Conservation (phyloP, 2,329 filamentous ascomycete genomes). For the Fusarium multiceps region DNA sequence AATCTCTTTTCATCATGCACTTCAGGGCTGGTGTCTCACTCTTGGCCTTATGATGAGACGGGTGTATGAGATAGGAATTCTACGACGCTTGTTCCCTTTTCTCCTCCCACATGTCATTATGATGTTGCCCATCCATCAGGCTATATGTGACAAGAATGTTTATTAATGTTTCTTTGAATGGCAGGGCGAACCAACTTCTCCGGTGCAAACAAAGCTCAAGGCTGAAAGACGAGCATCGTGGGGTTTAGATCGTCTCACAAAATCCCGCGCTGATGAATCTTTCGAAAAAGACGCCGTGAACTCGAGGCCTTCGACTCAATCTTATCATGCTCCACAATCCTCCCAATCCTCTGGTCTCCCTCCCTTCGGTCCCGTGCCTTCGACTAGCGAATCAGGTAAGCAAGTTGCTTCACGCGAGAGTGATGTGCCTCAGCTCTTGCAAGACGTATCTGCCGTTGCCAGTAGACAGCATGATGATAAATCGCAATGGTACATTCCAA, state of each 20-base stretch:
- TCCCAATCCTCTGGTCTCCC: slow-evolving; percentile 40
- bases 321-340: slow-evolving; percentile 37
- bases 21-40: slow-evolving; percentile 46
- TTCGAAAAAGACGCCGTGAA: slow-evolving; percentile 36
- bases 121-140: slow-evolving; percentile 45
- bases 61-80: slow-evolving; percentile 57
- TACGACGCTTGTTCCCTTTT: slow-evolving; percentile 51
- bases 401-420: slow-evolving; percentile 37
- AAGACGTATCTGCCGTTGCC: slow-evolving; percentile 13
- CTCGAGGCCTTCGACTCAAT: slow-evolving; percentile 33
- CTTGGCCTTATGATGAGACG: slow-evolving; percentile 51
- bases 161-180: slow-evolving; percentile 53
- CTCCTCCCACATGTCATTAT: slow-evolving; percentile 43
- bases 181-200: slow-evolving; percentile 53
- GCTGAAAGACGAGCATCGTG: slow-evolving; percentile 58
- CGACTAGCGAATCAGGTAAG: slow-evolving; percentile 39
- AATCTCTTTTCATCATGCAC: slow-evolving; percentile 48
- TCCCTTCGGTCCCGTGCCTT: slow-evolving; percentile 34
- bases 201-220: slow-evolving; percentile 51
- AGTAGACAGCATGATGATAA: slow-evolving; percentile 35
- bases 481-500: slow-evolving; percentile 40
- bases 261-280: slow-evolving; percentile 45
- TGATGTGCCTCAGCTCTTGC: slow-evolving; percentile 18
- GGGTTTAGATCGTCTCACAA: slow-evolving; percentile 54
- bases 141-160: slow-evolving; percentile 47